These are phyloP conservation scores for Aspergillus hiratsukae DNA, from an alignment of 2,329 filamentous ascomycete genomes.

Conservation along the genomic window DNA sequence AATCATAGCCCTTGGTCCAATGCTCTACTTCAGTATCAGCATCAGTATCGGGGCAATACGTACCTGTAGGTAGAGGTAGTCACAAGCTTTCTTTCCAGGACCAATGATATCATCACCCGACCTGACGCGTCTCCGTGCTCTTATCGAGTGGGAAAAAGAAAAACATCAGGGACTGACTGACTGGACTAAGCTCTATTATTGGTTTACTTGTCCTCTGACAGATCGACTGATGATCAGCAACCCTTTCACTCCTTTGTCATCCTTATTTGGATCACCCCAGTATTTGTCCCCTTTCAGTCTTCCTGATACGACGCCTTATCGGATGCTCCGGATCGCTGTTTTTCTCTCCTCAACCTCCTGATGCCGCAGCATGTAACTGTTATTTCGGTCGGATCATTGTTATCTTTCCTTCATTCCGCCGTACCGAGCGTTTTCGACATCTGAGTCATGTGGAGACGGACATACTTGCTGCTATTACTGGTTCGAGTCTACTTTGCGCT, in stretches of 20 bases:
- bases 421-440: constrained; percentile 15
- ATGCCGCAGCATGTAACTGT: constrained; percentile 4
- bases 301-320: not conserved
- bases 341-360: not conserved
- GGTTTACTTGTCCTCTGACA: not conserved
- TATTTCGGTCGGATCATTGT: not conserved
- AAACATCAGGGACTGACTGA: not conserved
- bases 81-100: not conserved
- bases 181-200: not conserved
- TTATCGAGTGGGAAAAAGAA: not conserved
- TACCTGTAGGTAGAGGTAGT: not conserved
- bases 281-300: not conserved
- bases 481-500: constrained; percentile 91
- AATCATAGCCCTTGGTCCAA: not conserved
- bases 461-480: constrained; percentile 77
- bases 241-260: constrained; percentile 1
- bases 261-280: not conserved
- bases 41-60: not conserved
- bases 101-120: constrained; percentile 21
- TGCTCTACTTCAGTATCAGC: not conserved
- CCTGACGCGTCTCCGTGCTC: constrained; percentile 13
- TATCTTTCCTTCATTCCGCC: constrained; percentile 6
- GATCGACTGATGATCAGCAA: not conserved
- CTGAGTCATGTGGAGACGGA: constrained; percentile 77
- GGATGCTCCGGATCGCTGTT: constrained; percentile 2